Evolutionary conservation across 805 yeast genomes (phyloP).

Genomic region (Saccharomyces paradoxus): DNA sequence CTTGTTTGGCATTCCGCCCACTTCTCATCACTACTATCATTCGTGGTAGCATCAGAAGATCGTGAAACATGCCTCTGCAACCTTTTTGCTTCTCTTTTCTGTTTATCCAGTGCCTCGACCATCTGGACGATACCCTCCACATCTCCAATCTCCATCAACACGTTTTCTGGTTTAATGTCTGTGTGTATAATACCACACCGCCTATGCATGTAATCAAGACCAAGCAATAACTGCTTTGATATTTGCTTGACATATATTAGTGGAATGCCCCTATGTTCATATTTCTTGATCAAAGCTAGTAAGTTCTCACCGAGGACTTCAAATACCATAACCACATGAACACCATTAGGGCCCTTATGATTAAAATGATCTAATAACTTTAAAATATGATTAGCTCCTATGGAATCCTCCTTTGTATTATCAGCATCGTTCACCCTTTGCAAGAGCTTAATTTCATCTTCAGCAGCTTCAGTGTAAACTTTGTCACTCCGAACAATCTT

Average conservation of each 20-base stretch:
- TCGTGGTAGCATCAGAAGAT: slow-evolving; percentile 4
- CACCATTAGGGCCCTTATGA: slow-evolving; percentile 85
- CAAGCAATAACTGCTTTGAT: slow-evolving; percentile 66
- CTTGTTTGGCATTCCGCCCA: neutral
- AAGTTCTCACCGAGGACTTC: slow-evolving; percentile 94
- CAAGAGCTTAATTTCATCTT: slow-evolving; percentile 82
- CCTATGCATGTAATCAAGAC: slow-evolving; percentile 55
- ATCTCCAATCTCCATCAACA: slow-evolving; percentile 72
- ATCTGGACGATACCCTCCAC: slow-evolving; percentile 67
- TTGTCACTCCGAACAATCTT: slow-evolving; percentile 87
- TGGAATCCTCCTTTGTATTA: slow-evolving; percentile 35
- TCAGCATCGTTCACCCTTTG: slow-evolving; percentile 57
- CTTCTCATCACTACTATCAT: neutral
- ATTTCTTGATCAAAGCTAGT: slow-evolving; percentile 73
- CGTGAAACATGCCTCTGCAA: slow-evolving; percentile 34
- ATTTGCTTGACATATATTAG: slow-evolving; percentile 68
- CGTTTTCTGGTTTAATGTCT: slow-evolving; percentile 72
- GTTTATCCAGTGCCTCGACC: slow-evolving; percentile 54
- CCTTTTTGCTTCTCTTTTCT: slow-evolving; percentile 36
- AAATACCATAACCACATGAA: slow-evolving; percentile 93
- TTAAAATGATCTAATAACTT: slow-evolving; percentile 75
- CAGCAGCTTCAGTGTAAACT: slow-evolving; percentile 87
- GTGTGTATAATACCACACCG: slow-evolving; percentile 69
- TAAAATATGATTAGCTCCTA: slow-evolving; percentile 77
- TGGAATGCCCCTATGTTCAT: slow-evolving; percentile 73